Evolutionary conservation across 2,329 filamentous ascomycete species (phyloP), one percentile per base, ranked within the genome.

Genomic region (Hymenoscyphus repandus): DNA sequence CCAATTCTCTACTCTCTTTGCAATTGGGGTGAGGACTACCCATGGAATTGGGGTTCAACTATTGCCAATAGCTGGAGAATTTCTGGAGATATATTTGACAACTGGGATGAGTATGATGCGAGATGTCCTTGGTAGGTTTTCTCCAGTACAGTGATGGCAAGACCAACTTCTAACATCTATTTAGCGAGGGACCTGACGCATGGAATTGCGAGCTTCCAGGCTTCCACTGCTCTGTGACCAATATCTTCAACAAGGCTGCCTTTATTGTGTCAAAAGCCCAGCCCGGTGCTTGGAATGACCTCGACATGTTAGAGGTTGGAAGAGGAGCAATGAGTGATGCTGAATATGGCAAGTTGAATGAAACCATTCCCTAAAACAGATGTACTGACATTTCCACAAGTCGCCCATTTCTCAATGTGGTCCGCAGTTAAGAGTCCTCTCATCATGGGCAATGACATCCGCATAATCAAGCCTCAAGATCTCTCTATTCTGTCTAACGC

Each of bases 11-110:
- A 66, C 55, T 64, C 62, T 2, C 58, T 71, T 15, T 71, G 69
- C 52, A 68, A 77, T 50, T 79, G 77, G 76, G 75, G 75, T 12
- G 69, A 74, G 49, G 74, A 78, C 36, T 69, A 71, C 31, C 72
- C 70, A 1, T 66, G 62, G 63, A 62, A 66, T 30, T 69, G 66
- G 64, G 65, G 63, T 1, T 56, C 61, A 7, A 66, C 64, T 13
- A 60, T 68, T 31, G 63, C 64, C 3, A 69, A 70, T 45, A 68
- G 65, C 12, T 70, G 68, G 61, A 61, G 69, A 45, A 70, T 70
- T 15, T 61, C 67, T 1, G 69, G 69, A 4, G 69, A 71, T 53
- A 66, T 70, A 10, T 67, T 64, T 52, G 67, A 62, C 58, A 58
- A 49, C 48, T 68, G 72, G 66, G 65, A 72, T 72, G 51, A 73